Evolutionary conservation across 495 filamentous ascomycete species (phyloP).

Genomic region (Penicillium daleae): DNA sequence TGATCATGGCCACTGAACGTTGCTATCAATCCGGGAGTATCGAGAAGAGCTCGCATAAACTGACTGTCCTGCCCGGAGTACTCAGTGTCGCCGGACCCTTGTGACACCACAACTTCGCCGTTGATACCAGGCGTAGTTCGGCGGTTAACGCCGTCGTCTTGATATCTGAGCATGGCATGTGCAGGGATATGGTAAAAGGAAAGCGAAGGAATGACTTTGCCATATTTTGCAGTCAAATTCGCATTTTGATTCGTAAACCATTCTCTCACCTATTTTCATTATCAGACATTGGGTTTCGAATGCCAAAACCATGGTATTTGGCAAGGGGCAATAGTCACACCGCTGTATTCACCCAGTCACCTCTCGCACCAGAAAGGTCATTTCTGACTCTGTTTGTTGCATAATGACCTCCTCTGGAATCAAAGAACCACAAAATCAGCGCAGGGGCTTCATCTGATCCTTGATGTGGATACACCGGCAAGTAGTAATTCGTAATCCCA

Average conservation of each 20-base stretch:
- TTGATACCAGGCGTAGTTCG: conserved; percentile 66
- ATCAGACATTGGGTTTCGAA: no score
- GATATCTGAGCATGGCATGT: conserved; percentile 57
- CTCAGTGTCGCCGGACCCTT: conserved; percentile 27
- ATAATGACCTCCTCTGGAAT: conserved; percentile 63
- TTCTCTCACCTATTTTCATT: conserved; percentile 44
- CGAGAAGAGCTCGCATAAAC: conserved; percentile 67
- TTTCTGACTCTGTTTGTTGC: conserved; percentile 45
- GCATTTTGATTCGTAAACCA: conserved; percentile 63
- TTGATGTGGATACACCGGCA: conserved; percentile 50
- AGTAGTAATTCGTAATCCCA: conserved; percentile 74
- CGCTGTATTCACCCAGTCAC: conserved; percentile 44
- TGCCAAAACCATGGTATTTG: not conserved
- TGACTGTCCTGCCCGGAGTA: conserved; percentile 58
- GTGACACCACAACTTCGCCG: conserved; percentile 50
- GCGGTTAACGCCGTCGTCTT: conserved; percentile 45
- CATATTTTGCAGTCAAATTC: conserved; percentile 45
- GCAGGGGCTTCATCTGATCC: conserved; percentile 34
- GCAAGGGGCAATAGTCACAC: conserved; percentile 14
- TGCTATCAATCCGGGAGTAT: conserved; percentile 60
- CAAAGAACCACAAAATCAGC: conserved; percentile 77
- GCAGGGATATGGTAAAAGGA: conserved; percentile 77
- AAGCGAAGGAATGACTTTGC: conserved; percentile 59
- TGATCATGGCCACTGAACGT: conserved; percentile 75
- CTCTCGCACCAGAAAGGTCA: conserved; percentile 36